phyloP scores from a whole-genome alignment of 441 rosid species.

The Populus trichocarpa region DNA sequence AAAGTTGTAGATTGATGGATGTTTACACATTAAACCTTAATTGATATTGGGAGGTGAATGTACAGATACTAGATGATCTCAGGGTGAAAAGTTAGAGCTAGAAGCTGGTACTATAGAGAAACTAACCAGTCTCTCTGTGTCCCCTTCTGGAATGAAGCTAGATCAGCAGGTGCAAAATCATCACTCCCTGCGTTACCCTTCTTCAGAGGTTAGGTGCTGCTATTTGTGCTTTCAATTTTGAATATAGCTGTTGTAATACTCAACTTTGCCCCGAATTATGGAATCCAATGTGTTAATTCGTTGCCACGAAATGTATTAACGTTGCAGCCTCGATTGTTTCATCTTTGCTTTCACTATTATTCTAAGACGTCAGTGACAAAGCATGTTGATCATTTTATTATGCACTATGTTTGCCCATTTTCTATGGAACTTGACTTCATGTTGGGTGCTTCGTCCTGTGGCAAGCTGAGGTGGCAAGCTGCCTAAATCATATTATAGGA shows the following conservation, averaged over 20 bases:
- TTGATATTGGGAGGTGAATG: constrained; percentile 32
- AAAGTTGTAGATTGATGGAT: constrained; percentile 12
- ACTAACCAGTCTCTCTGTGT: constrained; percentile 13
- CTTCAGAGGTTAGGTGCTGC: constrained; percentile 4
- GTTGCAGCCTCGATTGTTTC: neutral
- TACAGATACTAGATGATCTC: constrained; percentile 32
- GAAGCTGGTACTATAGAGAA: constrained; percentile 20
- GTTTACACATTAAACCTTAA: constrained; percentile 16
- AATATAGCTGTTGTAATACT: neutral
- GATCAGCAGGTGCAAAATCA: neutral
- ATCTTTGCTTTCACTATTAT: neutral
- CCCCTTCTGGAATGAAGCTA: constrained; percentile 12
- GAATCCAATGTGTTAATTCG: neutral
- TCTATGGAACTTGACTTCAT: neutral
- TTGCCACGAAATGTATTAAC: neutral
- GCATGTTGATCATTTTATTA: neutral
- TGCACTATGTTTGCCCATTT: neutral
- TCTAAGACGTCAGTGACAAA: neutral
- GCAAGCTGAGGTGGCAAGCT: neutral
- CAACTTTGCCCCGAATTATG: neutral
- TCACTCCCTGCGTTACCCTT: constrained; percentile 1
- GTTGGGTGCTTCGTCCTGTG: neutral
- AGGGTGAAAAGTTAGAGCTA: constrained; percentile 16
- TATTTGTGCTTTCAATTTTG: neutral
- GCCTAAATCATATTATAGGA: neutral